Evolutionary conservation across 257 asterid species (phyloP).

Genomic region (Fraxinus pennsylvanica): DNA sequence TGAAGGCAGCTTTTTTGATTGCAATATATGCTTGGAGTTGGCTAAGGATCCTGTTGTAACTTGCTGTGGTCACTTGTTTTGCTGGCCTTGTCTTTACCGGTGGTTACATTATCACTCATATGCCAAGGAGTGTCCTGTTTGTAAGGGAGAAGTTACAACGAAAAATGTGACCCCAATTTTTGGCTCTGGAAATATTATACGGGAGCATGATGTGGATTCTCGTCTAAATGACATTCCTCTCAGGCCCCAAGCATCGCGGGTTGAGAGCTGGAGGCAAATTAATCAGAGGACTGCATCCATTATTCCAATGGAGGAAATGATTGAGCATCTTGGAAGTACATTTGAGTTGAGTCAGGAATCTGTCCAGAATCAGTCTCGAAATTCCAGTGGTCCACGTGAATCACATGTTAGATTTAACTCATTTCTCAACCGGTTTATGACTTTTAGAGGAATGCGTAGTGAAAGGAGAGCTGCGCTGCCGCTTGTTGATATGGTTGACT

Average conservation of each 20-base stretch:
- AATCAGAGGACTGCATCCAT: slow-evolving; percentile 66
- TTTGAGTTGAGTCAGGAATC: slow-evolving; percentile 49
- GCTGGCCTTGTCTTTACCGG: slow-evolving; percentile 95
- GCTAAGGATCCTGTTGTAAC: slow-evolving; percentile 94
- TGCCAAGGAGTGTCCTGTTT: slow-evolving; percentile 91
- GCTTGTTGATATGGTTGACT: slow-evolving; percentile 52
- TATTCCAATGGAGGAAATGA: slow-evolving; percentile 85
- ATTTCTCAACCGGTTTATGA: slow-evolving; percentile 59
- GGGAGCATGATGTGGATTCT: slow-evolving; percentile 48
- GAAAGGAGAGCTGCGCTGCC: slow-evolving; percentile 46
- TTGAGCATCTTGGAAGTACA: slow-evolving; percentile 63
- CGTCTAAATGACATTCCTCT: slow-evolving; percentile 55
- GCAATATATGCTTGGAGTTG: slow-evolving; percentile 92
- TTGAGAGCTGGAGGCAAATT: slow-evolving; percentile 82
- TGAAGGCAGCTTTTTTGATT: slow-evolving; percentile 78
- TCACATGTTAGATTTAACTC: slow-evolving; percentile 70
- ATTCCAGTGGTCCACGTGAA: slow-evolving; percentile 40
- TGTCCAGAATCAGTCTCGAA: slow-evolving; percentile 49
- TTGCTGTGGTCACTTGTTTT: slow-evolving; percentile 93
- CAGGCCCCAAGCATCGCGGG: slow-evolving; percentile 66
- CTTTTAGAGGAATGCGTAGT: slow-evolving; percentile 76
- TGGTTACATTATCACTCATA: slow-evolving; percentile 90
- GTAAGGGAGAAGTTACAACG: slow-evolving; percentile 87
- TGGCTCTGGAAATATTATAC: slow-evolving; percentile 60
- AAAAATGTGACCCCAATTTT: slow-evolving; percentile 82